Evolutionary conservation across 2,329 filamentous ascomycete species (phyloP).

Genomic region (Incumbomyces delicatus): DNA sequence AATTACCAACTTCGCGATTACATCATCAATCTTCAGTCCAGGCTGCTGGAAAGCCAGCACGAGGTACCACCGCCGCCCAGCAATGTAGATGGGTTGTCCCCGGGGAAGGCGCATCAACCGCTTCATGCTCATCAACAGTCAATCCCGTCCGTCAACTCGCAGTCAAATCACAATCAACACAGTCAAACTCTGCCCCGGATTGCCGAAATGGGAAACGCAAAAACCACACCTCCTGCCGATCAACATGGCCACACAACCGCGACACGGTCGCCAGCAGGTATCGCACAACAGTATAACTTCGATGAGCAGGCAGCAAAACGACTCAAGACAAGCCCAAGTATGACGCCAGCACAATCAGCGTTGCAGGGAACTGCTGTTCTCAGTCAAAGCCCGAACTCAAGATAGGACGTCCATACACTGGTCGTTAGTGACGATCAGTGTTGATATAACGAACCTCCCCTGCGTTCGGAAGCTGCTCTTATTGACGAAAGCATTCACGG

Average conservation of each 20-base stretch:
- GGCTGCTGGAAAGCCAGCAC: conserved; percentile 70
- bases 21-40: conserved; percentile 78
- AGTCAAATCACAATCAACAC: conserved; percentile 13
- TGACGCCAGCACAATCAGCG: conserved; percentile 4
- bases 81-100: conserved; percentile 21
- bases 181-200: conserved; percentile 5
- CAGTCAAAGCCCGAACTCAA: not conserved
- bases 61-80: conserved; percentile 54
- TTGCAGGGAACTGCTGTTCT: conserved; percentile 6
- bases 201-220: conserved; percentile 5
- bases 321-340: conserved; percentile 1
- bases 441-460: too few relatives aligned
- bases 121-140: conserved; percentile 9
- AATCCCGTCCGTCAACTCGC: conserved; percentile 2
- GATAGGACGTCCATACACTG: not conserved
- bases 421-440: not conserved
- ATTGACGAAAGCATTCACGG: too few relatives aligned
- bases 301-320: conserved; percentile 3
- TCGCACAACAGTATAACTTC: not conserved
- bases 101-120: conserved; percentile 15
- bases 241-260: not conserved
- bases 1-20: conserved; percentile 90
- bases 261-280: not conserved
- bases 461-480: too few relatives aligned
- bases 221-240: conserved; percentile 1